Conservation (phyloP, 2,329 filamentous ascomycete species). For the Fusarium sp. region DNA sequence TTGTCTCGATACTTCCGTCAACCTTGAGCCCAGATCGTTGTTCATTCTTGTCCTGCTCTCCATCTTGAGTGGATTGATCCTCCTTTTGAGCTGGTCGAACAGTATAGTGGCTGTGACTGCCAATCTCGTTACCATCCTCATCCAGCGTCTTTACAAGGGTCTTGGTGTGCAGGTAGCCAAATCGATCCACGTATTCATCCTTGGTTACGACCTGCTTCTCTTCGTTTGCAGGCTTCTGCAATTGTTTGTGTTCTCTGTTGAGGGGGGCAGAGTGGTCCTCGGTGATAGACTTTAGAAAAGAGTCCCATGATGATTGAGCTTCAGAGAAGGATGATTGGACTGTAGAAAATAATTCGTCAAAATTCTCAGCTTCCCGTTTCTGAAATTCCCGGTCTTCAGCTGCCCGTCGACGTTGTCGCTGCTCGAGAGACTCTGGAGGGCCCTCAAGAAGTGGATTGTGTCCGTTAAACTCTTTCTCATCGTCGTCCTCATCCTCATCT, state of each 20-base stretch:
- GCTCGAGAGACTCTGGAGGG: no score
- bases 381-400: neutral
- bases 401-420: no score
- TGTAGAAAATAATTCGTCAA: slow-evolving; percentile 60
- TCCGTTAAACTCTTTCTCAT: slow-evolving; percentile 25
- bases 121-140: slow-evolving; percentile 59
- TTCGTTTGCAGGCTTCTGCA: slow-evolving; percentile 22
- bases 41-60: slow-evolving; percentile 32
- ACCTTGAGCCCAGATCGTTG: slow-evolving; percentile 23
- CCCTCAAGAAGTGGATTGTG: slow-evolving; percentile 22
- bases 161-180: slow-evolving; percentile 61
- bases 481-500: slow-evolving; percentile 7
- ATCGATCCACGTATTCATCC: slow-evolving; percentile 60
- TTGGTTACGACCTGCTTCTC: slow-evolving; percentile 55
- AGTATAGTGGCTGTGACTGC: slow-evolving; percentile 55
- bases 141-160: slow-evolving; percentile 59
- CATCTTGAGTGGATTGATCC: slow-evolving; percentile 11
- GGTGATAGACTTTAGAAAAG: slow-evolving; percentile 56
- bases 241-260: slow-evolving; percentile 21
- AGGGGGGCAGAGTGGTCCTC: slow-evolving; percentile 32
- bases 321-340: slow-evolving; percentile 57
- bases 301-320: slow-evolving; percentile 58
- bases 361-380: slow-evolving; percentile 50
- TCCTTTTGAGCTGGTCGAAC: slow-evolving; percentile 52
- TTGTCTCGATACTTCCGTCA: slow-evolving; percentile 45